Base-by-base conservation (phyloP, 2,329 filamentous ascomycete genomes). In the Pyricularia sp. region DNA sequence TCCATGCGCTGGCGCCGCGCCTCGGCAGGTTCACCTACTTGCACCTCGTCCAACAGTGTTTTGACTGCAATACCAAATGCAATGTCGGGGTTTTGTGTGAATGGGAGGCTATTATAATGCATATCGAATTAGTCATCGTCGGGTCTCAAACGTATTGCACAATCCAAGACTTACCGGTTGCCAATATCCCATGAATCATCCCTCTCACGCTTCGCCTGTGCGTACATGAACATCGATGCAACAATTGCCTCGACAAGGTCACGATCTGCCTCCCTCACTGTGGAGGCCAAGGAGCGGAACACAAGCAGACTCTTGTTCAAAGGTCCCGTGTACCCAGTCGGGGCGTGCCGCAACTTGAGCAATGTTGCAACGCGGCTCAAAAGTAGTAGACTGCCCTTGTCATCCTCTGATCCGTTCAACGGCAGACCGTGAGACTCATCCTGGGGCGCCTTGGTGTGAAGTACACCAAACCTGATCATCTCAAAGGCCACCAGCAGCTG, bases 291-390 rank as follows among this genome's bases (percentile, higher is more conserved):
- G 1, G 93, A 94, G 70, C 93, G 91, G 82, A 94, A 99, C 30
- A 89, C 90, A 61, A 99, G 84, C 68, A 97, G 84, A 73, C 94
- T 93, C 78, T 95, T 90, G 82, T 93, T 97, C 1, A 99, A 85
- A 1, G 95, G 94, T 0, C 95, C 95, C 1, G 94, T 97, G 79
- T 97, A 99, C 33, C 95, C 95, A 73, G 94, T 94, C 3, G 86
- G 85, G 73, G 92, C 87, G 77, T 99, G 95, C 36, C 89, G 88
- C 71, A 98, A 84, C 75, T 91, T 92, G 67, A 93, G 86, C 69
- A 98, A 83, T 68, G 92, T 93, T 17, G 94, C 92, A 71, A 94
- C 90, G 58, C 95, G 90, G 73, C 93, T 95, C 74, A 98, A 89
- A 64, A 99, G 85, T 69, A 95, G 85, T 64, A 93, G 88, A 74